Evolutionary conservation across 2,329 filamentous ascomycete species (phyloP).

Genomic region (Escovopsis weberi): DNA sequence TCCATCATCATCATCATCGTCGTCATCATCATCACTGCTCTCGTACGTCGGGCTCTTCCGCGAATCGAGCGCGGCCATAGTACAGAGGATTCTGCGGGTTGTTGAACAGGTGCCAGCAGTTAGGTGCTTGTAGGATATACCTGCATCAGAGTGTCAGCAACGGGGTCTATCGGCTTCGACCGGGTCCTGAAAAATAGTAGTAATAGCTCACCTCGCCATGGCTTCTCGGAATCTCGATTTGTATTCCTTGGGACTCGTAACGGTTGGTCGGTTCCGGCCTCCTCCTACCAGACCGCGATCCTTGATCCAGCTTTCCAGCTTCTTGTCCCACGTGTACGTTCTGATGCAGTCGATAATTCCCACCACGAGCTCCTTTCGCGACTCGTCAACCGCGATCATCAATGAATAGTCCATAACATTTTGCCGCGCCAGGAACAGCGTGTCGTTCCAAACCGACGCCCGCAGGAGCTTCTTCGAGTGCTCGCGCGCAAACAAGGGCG

Average conservation of each 20-base stretch:
- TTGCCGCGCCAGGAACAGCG: constrained; percentile 81
- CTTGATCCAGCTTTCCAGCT: constrained; percentile 99
- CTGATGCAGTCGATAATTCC: constrained; percentile 98
- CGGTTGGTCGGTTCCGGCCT: constrained; percentile 73
- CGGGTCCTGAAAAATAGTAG: not conserved
- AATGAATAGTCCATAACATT: constrained; percentile 99
- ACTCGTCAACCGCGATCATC: constrained; percentile 95
- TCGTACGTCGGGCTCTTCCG: constrained; percentile 20
- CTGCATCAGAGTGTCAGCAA: constrained; percentile 16
- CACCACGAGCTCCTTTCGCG: constrained; percentile 78
- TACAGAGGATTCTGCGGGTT: constrained; percentile 24
- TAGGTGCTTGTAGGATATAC: constrained; percentile 61
- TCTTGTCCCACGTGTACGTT: constrained; percentile 99
- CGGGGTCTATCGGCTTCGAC: not conserved
- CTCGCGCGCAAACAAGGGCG: constrained; percentile 84
- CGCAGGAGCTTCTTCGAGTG: constrained; percentile 90
- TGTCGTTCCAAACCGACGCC: constrained; percentile 94
- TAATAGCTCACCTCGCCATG: constrained; percentile 63
- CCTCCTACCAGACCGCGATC: constrained; percentile 72
- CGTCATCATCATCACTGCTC: constrained; percentile 3
- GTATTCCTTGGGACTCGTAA: constrained; percentile 95
- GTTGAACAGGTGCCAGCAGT: constrained; percentile 60
- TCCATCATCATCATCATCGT: not conserved
- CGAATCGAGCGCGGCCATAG: constrained; percentile 22
- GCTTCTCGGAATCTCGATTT: constrained; percentile 90